Conservation (phyloP, 345 rosid species). For the Eucalyptus cloeziana region DNA sequence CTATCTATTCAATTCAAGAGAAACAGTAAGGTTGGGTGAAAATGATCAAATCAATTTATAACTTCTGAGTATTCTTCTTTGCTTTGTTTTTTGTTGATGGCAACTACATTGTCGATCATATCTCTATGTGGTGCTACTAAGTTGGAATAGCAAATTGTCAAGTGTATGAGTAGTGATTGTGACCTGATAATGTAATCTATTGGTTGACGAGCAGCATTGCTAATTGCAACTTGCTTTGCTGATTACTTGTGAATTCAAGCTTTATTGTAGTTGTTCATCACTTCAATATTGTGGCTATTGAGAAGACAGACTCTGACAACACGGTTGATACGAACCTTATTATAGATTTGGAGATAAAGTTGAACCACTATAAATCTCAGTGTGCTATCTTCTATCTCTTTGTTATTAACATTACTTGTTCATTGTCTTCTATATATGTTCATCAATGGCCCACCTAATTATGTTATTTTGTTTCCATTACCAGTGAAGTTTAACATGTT, state of each 20-base stretch:
- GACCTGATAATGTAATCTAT: background rate
- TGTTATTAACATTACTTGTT: background rate
- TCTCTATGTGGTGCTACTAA: background rate
- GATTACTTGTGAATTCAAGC: background rate
- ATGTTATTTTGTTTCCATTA: too few species aligned
- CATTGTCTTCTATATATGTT: background rate
- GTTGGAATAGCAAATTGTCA: background rate
- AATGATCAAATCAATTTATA: background rate
- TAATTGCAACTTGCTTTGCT: background rate
- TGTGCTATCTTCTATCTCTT: too few species aligned
- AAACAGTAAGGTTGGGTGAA: background rate
- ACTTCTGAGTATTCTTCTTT: background rate
- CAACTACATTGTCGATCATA: too few species aligned
- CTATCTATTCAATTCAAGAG: background rate
- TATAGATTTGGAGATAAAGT: too few species aligned
- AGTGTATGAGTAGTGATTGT: background rate
- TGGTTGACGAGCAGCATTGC: background rate
- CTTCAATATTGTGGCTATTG: too few species aligned
- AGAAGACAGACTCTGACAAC: too few species aligned
- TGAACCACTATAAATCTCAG: background rate
- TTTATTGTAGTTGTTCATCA: too few species aligned
- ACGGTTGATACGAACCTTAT: too few species aligned
- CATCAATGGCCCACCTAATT: background rate
- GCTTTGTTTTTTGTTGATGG: background rate
- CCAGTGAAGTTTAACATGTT: background rate